phyloP scores from a whole-genome alignment of 2,329 filamentous ascomycete species.

The Dendrostoma leiphaemia region DNA sequence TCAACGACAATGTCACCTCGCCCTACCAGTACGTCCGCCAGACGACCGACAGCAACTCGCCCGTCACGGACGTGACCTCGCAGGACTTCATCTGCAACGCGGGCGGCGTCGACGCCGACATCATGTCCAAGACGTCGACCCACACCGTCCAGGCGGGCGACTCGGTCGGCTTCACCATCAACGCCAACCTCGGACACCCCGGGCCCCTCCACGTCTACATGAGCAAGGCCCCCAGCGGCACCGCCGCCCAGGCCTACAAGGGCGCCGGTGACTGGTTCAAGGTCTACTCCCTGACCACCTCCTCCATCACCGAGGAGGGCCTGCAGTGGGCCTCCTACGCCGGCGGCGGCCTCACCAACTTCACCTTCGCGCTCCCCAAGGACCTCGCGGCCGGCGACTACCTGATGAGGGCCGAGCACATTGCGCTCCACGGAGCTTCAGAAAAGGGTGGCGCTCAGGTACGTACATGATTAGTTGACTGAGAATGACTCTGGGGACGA shows the following conservation, averaged over 20 bases:
- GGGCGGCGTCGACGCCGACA: slow-evolving; percentile 34
- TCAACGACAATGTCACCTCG: slow-evolving; percentile 22
- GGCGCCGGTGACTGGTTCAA: slow-evolving; percentile 37
- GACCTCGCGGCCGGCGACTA: slow-evolving; percentile 35
- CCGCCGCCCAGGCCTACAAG: slow-evolving; percentile 30
- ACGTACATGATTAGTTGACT: no score
- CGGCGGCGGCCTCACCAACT: slow-evolving; percentile 29
- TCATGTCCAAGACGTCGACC: slow-evolving; percentile 35
- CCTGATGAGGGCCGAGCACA: slow-evolving; percentile 40
- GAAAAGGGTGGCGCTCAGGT: slow-evolving; percentile 32
- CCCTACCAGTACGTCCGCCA: slow-evolving; percentile 23
- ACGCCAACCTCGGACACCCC: slow-evolving; percentile 33
- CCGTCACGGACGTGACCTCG: slow-evolving; percentile 36
- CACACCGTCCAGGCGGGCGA: slow-evolving; percentile 36
- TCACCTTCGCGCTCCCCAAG: slow-evolving; percentile 32
- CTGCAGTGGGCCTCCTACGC: slow-evolving; percentile 31
- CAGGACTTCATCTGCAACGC: slow-evolving; percentile 38
- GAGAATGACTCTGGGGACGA: no score
- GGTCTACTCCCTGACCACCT: slow-evolving; percentile 32
- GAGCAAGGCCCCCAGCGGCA: slow-evolving; percentile 33
- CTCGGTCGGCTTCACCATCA: slow-evolving; percentile 40
- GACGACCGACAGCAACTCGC: slow-evolving; percentile 32
- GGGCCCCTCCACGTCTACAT: slow-evolving; percentile 37
- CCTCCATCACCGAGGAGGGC: slow-evolving; percentile 26
- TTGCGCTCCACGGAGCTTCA: slow-evolving; percentile 37